Evolutionary conservation across 73 alveolate genomes (phyloP).

Genomic region (Paramecium caudatum): DNA sequence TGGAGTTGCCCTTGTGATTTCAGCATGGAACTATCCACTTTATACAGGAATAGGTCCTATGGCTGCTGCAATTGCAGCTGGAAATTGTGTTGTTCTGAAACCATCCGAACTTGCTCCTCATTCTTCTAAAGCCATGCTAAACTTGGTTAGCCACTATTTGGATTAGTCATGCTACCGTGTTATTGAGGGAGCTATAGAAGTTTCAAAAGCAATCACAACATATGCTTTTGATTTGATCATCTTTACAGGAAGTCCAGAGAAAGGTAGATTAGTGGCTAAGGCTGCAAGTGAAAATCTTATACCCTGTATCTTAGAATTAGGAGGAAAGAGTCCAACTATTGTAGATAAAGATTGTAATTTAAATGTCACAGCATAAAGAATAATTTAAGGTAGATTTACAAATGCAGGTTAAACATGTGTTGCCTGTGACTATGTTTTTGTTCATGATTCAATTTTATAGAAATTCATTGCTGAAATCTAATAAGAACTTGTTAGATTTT

Average conservation of each 20-base stretch:
- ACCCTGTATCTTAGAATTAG: constrained; percentile 93
- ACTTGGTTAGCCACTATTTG: constrained; percentile 82
- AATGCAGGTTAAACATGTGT: constrained; percentile 94
- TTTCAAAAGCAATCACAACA: constrained; percentile 82
- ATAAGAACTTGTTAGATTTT: constrained; percentile 78
- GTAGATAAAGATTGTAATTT: constrained; percentile 91
- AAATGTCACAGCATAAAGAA: constrained; percentile 89
- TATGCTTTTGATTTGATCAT: constrained; percentile 88
- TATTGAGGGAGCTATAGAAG: constrained; percentile 91
- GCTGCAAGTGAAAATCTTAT: constrained; percentile 92
- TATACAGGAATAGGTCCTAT: constrained; percentile 86
- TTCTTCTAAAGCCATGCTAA: constrained; percentile 84
- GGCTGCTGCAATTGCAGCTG: constrained; percentile 95
- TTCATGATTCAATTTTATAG: constrained; percentile 80
- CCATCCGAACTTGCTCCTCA: constrained; percentile 92
- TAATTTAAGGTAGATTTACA: constrained; percentile 90
- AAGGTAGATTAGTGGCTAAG: constrained; percentile 91
- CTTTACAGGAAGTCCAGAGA: constrained; percentile 93
- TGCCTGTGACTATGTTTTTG: constrained; percentile 93
- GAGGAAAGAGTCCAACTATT: constrained; percentile 95
- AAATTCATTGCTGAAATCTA: constrained; percentile 81
- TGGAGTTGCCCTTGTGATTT: constrained; percentile 87
- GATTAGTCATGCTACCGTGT: constrained; percentile 78
- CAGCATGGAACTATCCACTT: constrained; percentile 94
- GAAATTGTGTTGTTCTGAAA: constrained; percentile 89